These are phyloP conservation scores for Cajanus cajan DNA, from an alignment of 306 rosid genomes.

Conservation along the genomic window DNA sequence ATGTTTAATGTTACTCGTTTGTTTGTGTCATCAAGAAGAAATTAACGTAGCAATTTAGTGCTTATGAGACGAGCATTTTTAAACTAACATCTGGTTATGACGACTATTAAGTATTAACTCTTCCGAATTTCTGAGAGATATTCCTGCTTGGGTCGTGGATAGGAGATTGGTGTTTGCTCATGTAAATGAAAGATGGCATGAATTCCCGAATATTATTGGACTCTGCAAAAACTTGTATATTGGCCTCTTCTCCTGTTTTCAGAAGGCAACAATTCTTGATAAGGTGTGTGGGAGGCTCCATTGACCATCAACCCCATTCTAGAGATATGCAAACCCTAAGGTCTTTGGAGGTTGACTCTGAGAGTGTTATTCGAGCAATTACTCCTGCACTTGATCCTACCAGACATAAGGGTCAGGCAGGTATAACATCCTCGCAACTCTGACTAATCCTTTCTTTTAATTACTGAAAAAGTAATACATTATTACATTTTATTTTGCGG, in stretches of 20 bases:
- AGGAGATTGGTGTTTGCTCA: conserved; percentile 30
- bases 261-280: conserved; percentile 70
- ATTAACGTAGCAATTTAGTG: not conserved
- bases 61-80: not conserved
- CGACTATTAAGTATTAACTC: not conserved
- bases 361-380: conserved; percentile 58
- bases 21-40: not conserved
- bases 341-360: conserved; percentile 63
- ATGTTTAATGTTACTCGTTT: not conserved
- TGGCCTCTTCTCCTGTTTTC: conserved; percentile 54
- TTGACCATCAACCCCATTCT: conserved; percentile 16
- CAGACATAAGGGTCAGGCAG: conserved; percentile 83
- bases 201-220: conserved; percentile 41
- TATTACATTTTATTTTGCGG: not conserved
- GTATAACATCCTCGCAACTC: conserved; percentile 33
- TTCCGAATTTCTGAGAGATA: not conserved
- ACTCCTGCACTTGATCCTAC: conserved; percentile 67
- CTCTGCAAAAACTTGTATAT: conserved; percentile 40
- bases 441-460: not conserved
- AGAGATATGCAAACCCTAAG: conserved; percentile 40
- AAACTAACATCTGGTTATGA: not conserved
- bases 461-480: not conserved
- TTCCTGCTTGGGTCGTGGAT: conserved; percentile 29
- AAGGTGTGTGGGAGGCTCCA: conserved; percentile 54
- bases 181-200: conserved; percentile 47